phyloP scores from a whole-genome alignment of 768 basidiomycete species.

The Myochromella boudieri region DNA sequence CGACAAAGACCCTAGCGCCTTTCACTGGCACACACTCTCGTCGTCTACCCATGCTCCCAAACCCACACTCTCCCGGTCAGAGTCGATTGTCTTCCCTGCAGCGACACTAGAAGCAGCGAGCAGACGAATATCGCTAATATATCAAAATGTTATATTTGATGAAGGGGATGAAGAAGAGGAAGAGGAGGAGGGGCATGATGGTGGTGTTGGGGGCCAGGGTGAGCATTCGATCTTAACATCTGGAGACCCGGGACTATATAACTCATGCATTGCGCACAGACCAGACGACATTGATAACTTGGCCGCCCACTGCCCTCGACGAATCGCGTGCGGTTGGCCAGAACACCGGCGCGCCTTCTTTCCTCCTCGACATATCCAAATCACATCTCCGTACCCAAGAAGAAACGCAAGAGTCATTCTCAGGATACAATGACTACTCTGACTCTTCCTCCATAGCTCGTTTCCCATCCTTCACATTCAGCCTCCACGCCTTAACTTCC shows the following conservation, averaged over 20 bases:
- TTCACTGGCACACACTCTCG: constrained; percentile 49
- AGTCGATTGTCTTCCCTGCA: constrained; percentile 41
- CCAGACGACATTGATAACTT: constrained; percentile 53
- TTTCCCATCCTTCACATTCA: constrained; percentile 78
- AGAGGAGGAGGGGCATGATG: constrained; percentile 15
- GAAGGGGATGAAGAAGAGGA: constrained; percentile 38
- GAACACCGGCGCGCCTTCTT: constrained; percentile 22
- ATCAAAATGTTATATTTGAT: constrained; percentile 71
- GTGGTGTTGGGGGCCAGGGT: constrained; percentile 16
- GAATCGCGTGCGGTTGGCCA: constrained; percentile 11
- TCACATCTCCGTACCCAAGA: too few species aligned
- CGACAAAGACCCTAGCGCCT: constrained; percentile 30
- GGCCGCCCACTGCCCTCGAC: constrained; percentile 48
- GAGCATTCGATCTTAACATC: neutral
- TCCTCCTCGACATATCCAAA: constrained; percentile 26
- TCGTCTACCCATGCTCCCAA: constrained; percentile 15
- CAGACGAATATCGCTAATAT: constrained; percentile 66
- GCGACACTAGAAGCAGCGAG: constrained; percentile 67
- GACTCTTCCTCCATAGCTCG: constrained; percentile 69
- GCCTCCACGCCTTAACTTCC: constrained; percentile 55
- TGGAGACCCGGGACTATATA: neutral
- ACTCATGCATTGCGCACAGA: constrained; percentile 29
- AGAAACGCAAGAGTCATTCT: constrained; percentile 47
- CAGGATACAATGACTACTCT: constrained; percentile 55
- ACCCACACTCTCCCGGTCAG: constrained; percentile 4